phyloP scores from a whole-genome alignment of 1,284 basidiomycete species.

The Irpex sp. region DNA sequence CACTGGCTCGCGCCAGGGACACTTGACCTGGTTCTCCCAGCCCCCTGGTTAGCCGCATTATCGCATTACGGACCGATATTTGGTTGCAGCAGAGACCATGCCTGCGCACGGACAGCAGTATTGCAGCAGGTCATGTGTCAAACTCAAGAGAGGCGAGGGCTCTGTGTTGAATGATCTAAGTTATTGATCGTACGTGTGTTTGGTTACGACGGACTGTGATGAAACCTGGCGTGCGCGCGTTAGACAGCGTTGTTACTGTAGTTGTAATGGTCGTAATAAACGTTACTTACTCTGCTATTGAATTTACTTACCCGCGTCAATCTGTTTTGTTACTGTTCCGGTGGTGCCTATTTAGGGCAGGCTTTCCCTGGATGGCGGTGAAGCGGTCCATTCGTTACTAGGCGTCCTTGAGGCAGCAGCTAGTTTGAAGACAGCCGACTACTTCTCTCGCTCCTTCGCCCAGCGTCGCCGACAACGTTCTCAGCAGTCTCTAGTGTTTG shows the following conservation, averaged over 20 bases:
- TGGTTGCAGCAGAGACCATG: not conserved
- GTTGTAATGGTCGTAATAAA: slow-evolving; percentile 3
- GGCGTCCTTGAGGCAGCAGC: slow-evolving; percentile 21
- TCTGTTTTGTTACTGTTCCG: not conserved
- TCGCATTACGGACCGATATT: too few species aligned
- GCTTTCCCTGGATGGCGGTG: slow-evolving; percentile 11
- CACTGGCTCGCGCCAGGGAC: slow-evolving; percentile 52
- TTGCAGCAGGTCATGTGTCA: not conserved
- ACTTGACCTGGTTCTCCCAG: slow-evolving; percentile 54
- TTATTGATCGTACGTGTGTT: not conserved
- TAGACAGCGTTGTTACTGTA: not conserved
- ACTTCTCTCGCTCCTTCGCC: slow-evolving; percentile 14
- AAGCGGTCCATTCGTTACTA: slow-evolving; percentile 17
- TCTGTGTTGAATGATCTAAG: too few species aligned
- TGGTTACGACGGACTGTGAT: not conserved
- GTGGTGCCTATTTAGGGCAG: slow-evolving; percentile 15
- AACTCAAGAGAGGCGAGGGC: too few species aligned
- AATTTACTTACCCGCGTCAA: not conserved
- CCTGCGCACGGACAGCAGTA: not conserved
- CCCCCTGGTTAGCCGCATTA: slow-evolving; percentile 24
- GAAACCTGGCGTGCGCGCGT: slow-evolving; percentile 1
- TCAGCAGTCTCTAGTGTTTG: slow-evolving; percentile 12
- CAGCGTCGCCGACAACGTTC: slow-evolving; percentile 16
- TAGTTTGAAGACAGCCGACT: slow-evolving; percentile 18
- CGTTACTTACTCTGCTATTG: not conserved